Evolutionary conservation across 352 stramenopile genomes (phyloP).

Genomic region (Pythium monospermum): DNA sequence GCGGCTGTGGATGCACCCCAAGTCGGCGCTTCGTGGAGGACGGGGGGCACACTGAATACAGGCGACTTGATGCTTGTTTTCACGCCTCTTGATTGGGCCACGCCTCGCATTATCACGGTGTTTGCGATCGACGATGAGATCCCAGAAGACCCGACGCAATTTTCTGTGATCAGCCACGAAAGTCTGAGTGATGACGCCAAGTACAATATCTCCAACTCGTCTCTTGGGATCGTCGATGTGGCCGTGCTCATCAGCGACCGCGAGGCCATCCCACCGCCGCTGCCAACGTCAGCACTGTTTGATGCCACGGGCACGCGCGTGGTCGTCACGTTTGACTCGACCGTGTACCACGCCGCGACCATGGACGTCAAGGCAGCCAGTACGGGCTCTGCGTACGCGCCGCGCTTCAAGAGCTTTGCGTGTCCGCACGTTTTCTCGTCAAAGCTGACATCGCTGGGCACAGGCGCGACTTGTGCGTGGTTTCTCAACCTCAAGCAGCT

Average conservation of each 20-base stretch:
- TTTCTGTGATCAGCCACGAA: conserved; percentile 37
- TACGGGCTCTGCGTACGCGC: conserved; percentile 5
- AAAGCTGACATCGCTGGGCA: conserved; percentile 42
- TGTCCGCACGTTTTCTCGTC: conserved; percentile 45
- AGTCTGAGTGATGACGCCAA: conserved; percentile 39
- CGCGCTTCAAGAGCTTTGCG: conserved; percentile 32
- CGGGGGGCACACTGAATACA: not conserved
- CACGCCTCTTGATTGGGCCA: conserved; percentile 55
- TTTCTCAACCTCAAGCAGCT: conserved; percentile 41
- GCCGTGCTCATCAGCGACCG: conserved; percentile 55
- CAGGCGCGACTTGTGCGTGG: conserved; percentile 40
- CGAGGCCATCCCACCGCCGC: conserved; percentile 52
- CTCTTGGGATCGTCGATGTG: conserved; percentile 35
- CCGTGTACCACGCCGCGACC: conserved; percentile 55
- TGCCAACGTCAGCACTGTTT: conserved; percentile 42
- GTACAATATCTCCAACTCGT: conserved; percentile 64
- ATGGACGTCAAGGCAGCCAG: conserved; percentile 36
- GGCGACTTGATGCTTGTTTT: conserved; percentile 46
- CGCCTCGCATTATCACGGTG: conserved; percentile 33
- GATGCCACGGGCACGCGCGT: conserved; percentile 50
- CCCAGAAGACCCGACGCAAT: conserved; percentile 53
- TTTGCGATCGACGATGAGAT: conserved; percentile 63
- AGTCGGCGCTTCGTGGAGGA: conserved; percentile 6
- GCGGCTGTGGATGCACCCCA: conserved; percentile 20
- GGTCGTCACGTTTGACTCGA: conserved; percentile 55